Base-by-base conservation (phyloP, 495 filamentous ascomycete genomes). In the Lentithecium fluviatile region DNA sequence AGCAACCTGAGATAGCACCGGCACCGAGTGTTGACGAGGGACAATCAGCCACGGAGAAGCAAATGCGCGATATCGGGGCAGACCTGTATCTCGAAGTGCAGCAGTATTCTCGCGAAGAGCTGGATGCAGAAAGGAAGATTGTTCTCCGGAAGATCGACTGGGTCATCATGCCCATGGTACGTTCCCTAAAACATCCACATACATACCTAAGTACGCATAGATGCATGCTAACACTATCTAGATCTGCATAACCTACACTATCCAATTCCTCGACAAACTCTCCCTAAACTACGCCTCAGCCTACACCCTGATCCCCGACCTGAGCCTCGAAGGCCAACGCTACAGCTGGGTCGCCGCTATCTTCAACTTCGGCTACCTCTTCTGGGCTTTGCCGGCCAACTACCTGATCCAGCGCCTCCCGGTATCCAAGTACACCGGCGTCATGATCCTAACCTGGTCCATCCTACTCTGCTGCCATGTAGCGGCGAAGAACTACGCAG, bases 281-380 rank as follows among this genome's bases (percentile, higher is more conserved):
- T 54, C 64, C 38, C 38, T 62, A 17, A 59, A 58, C 32, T 62
- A 61, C 42, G 64, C 60, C 11, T 25, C 23, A 12, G 45, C 52
- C 29, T 67, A 54, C 55, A 34, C 48, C 32, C 45, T 85, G 71
- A 70, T 72, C 19, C 71, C 78, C 17, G 82, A 85, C 60, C 71
- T 86, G 15, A 45, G 75, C 24, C 74, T 87, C 17, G 67, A 70
- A 2, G 75, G 80, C 20, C 74, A 77, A 12, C 70, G 73, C 37
- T 87, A 86, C 56, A 70, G 85, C 64, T 95, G 88, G 88, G 76
- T 92, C 17, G 73, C 92, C 45, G 91, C 87, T 0, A 85, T 89
- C 34, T 94, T 92, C 67, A 92, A 92, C 67, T 80, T 86, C 62
- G 85, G 85, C 3, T 87, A 78, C 62, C 70, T 83, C 29, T 71